Evolutionary conservation across 805 yeast species (phyloP).

Genomic region (Brettanomyces nanus): DNA sequence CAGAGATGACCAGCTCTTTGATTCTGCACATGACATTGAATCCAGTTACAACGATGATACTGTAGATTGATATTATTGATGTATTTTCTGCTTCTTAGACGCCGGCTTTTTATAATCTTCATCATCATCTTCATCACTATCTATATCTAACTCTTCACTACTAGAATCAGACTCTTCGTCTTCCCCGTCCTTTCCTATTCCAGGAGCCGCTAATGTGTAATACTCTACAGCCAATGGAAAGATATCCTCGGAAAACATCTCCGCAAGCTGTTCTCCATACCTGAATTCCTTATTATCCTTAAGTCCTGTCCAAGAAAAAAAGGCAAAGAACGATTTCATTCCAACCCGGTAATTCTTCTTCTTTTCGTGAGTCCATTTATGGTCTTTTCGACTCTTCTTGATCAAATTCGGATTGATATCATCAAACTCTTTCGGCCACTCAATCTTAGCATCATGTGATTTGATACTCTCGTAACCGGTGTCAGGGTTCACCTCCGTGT

Average conservation of each 20-base stretch:
- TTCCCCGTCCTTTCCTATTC: slow-evolving; percentile 45
- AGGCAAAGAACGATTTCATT: slow-evolving; percentile 79
- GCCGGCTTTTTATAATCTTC: slow-evolving; percentile 18
- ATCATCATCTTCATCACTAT: slow-evolving; percentile 39
- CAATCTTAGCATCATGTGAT: slow-evolving; percentile 45
- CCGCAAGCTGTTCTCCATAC: slow-evolving; percentile 71
- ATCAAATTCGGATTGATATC: slow-evolving; percentile 46
- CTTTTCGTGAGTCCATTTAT: slow-evolving; percentile 34
- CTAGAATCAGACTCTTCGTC: slow-evolving; percentile 31
- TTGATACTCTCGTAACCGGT: slow-evolving; percentile 48
- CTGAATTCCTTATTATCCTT: slow-evolving; percentile 73
- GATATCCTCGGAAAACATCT: slow-evolving; percentile 65
- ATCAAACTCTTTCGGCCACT: slow-evolving; percentile 66
- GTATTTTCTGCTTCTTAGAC: slow-evolving; percentile 9
- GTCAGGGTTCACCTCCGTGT: slow-evolving; percentile 33
- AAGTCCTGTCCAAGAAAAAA: slow-evolving; percentile 79
- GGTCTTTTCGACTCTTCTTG: slow-evolving; percentile 25
- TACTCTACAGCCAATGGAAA: slow-evolving; percentile 81
- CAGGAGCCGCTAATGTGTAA: slow-evolving; percentile 68
- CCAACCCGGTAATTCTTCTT: slow-evolving; percentile 59
- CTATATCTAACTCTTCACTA: slow-evolving; percentile 44
- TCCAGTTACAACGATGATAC: neutral
- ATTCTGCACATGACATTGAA: too few relatives aligned
- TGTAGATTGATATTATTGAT: too few relatives aligned
- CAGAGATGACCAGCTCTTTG: neutral